These are phyloP conservation scores for Naganishia sp. DNA, from an alignment of 1,284 basidiomycete species.

Conservation along the genomic window DNA sequence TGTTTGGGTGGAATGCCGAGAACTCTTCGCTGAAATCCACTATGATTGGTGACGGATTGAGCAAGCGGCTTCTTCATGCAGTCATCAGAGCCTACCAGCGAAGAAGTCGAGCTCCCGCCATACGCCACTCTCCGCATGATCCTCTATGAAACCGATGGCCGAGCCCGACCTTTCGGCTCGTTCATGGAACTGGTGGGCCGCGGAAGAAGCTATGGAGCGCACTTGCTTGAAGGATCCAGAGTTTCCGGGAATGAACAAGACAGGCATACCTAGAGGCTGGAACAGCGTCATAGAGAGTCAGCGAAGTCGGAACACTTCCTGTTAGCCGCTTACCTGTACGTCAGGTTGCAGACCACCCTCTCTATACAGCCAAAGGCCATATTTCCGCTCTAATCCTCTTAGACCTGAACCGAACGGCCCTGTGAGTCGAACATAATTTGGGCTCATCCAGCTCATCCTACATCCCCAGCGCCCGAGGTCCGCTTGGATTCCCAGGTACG, in stretches of 20 bases:
- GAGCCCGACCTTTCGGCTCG: conserved; percentile 56
- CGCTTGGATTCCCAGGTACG: conserved; percentile 15
- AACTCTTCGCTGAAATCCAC: conserved; percentile 98
- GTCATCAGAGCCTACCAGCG: conserved; percentile 60
- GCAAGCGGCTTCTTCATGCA: too few relatives aligned
- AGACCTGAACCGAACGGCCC: conserved; percentile 62
- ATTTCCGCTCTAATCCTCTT: conserved; percentile 70
- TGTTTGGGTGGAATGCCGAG: conserved; percentile 90
- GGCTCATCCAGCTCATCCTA: conserved; percentile 97
- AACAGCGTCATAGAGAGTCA: conserved; percentile 26
- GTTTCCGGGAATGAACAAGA: conserved; percentile 95
- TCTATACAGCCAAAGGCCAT: conserved; percentile 85
- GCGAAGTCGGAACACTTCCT: conserved; percentile 22
- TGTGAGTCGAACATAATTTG: conserved; percentile 75
- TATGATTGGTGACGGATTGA: conserved; percentile 43
- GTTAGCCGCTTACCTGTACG: conserved; percentile 58
- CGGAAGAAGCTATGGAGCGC: conserved; percentile 90
- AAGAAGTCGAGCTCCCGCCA: conserved; percentile 73
- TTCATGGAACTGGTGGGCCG: conserved; percentile 72
- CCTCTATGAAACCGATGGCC: not conserved
- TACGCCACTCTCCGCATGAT: not conserved
- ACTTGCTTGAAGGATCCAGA: conserved; percentile 94
- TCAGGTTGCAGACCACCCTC: conserved; percentile 79
- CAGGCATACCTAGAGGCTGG: conserved; percentile 67
- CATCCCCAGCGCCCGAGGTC: conserved; percentile 58